Base-by-base conservation (phyloP, 2,329 filamentous ascomycete species). In the Golovinomyces cichoracearum region DNA sequence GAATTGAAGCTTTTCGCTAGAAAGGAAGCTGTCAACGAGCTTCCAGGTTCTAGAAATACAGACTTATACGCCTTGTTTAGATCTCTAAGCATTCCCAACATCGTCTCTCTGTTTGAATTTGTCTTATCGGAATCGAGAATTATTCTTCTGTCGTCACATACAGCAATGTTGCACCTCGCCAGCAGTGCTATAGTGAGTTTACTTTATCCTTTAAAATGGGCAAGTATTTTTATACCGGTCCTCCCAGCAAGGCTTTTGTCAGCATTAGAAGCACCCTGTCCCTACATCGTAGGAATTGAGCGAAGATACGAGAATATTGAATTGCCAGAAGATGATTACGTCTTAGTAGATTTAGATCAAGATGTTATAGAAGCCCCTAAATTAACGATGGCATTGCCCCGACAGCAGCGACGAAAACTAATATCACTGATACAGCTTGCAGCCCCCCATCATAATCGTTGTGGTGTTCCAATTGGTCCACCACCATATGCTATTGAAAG, bases 251-350 rank as follows among this genome's bases (percentile, higher is more conserved):
- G 88, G 31, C 68, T 98, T 21, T 71, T 98, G 9, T 86, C 90
- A 48, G 88, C 85, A 2, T 71, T 98, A 17, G 90, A 95, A 57
- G 88, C 88, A 0, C 88, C 88, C 2, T 95, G 90, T 57, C 90
- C 90, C 0, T 98, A 95, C 58, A 93, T 98, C 55, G 84, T 95
- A 40, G 90, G 90, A 45, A 83, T 98, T 50, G 90, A 98, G 65
- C 75, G 86, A 55, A 76, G 86, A 50, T 95, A 95, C 60, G 83
- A 92, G 57, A 76, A 76, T 50, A 74, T 85, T 44, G 79, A 85
- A 56, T 72, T 95, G 38, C 90, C 90, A 0, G 84, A 93, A 5
- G 90, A 95, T 57, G 90, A 95, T 60, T 95, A 88, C 61, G 86
- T 95, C 17, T 69, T 95, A 15, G 85, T 95, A 31, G 90, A 98